Evolutionary conservation across 2,329 filamentous ascomycete genomes (phyloP), one percentile per base, ranked within the genome.

Genomic region (Fusarium devonianum): DNA sequence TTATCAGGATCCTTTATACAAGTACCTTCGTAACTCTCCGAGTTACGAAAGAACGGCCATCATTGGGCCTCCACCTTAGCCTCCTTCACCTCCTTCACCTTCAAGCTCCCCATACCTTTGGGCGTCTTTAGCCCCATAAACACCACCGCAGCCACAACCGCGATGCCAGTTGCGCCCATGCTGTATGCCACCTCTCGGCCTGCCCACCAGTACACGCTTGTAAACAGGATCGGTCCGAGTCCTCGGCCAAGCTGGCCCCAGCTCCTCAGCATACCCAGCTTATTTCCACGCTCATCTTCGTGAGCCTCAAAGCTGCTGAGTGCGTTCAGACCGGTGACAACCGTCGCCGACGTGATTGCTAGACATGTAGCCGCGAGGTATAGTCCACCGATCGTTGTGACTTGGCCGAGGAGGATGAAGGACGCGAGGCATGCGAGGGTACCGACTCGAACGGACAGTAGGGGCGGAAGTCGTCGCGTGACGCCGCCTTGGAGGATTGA

Each of bases 131-230:
- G 72, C 1, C 82, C 83, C 14, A 82, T 79, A 69, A 96, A 88
- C 0, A 88, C 90, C 17, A 91, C 73, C 9, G 78, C 79, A 33
- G 82, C 81, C 9, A 97, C 92, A 1, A 78, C 83, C 5, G 89
- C 72, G 77, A 97, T 96, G 5, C 91, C 92, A 10, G 83, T 78
- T 0, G 90, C 89, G 4, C 94, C 94, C 63, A 91, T 80, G 1
- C 78, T 79, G 71, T 97, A 99, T 2, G 94, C 94, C 9, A 86
- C 80, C 67, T 95, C 88, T 35, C 94, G 80, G 0, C 94, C 94
- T 6, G 91, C 92, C 94, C 94, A 99, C 94, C 94, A 99, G 75
- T 99, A 99, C 46, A 99, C 78, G 37, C 90, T 91, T 55, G 94
- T 97, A 69, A 99, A 99, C 25, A 96, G 74, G 4, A 99, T 71